These are phyloP conservation scores for Salvia splendens DNA, from an alignment of 257 asterid genomes.

Conservation along the genomic window DNA sequence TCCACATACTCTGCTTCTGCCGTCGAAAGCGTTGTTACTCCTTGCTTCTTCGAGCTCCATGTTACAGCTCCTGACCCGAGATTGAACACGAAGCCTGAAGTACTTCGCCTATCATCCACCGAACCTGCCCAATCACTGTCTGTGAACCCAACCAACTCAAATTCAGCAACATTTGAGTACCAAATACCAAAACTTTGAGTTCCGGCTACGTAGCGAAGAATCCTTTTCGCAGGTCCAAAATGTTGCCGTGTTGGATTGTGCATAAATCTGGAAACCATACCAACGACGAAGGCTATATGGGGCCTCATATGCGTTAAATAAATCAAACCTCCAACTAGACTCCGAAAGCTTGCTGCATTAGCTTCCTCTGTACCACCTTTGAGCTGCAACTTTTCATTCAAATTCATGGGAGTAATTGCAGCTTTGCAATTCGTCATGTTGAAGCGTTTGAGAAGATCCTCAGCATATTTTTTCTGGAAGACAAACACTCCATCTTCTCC, in stretches of 20 bases:
- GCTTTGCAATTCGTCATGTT: too few species aligned
- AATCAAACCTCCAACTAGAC: constrained; percentile 11
- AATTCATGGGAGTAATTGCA: too few species aligned
- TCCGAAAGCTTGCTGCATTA: background rate
- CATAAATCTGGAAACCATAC: background rate
- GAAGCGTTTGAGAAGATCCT: too few species aligned
- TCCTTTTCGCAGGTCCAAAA: background rate
- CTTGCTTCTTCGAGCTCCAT: background rate
- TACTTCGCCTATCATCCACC: background rate
- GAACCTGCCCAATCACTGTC: constrained; percentile 22
- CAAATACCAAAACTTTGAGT: constrained; percentile 7
- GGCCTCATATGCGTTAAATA: constrained; percentile 3
- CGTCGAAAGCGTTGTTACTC: background rate
- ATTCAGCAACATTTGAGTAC: background rate
- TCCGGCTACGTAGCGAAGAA: constrained; percentile 19
- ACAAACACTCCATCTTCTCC: too few species aligned
- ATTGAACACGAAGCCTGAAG: background rate
- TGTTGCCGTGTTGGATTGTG: background rate
- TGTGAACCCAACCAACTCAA: background rate
- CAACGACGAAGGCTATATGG: constrained; percentile 13
- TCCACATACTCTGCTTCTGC: background rate
- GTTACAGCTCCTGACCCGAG: background rate
- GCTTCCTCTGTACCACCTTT: too few species aligned
- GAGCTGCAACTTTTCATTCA: too few species aligned
- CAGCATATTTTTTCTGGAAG: too few species aligned